Evolutionary conservation across 805 yeast species (phyloP), one percentile per base, ranked within the genome.

Genomic region (Kodamaea leandrae): DNA sequence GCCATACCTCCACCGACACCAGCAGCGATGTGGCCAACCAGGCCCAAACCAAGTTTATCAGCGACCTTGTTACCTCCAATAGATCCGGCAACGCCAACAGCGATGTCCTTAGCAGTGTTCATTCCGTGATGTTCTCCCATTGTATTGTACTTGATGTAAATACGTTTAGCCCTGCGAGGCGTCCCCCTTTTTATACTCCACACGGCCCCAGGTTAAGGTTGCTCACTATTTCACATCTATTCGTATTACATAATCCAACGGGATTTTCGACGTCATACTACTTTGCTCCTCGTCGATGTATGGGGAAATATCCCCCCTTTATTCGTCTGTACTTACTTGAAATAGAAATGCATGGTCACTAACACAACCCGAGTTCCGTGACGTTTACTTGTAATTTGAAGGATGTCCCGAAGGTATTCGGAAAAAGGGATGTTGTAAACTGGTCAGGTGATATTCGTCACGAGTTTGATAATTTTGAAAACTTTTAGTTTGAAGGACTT

Each of bases 11-110:
- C 71, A 6, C 56, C 61, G 25, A 65, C 47, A 1, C 66, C 58
- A 29, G 59, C 46, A 9, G 58, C 68, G 42, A 65, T 53, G 45
- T 64, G 70, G 14, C 68, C 68, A 2, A 46, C 65, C 9, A 44
- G 42, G 3, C 71, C 71, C 30, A 61, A 39, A 15, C 49, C 53
- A 16, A 60, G 49, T 35, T 53, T 55, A 42, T 64, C 68, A 14
- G 71, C 71, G 6, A 61, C 59, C 51, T 63, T 62, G 50, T 59
- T 61, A n/a, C 66, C 71, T 4, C 58, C 67, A 14, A 65, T n/a
- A n/a, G 68, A 62, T 4, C 71, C 71, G 4, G 58, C 68, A 26
- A 64, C 63, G 3, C 62, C 54, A 15, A 58, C 65, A 5, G 61
- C 68, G 38, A 65, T 63, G 50, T 61, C 53, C 46, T 65, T 64